Evolutionary conservation across 805 yeast species (phyloP), one percentile per base, ranked within the genome.

Genomic region (Ogataea nakhonphanomensis): DNA sequence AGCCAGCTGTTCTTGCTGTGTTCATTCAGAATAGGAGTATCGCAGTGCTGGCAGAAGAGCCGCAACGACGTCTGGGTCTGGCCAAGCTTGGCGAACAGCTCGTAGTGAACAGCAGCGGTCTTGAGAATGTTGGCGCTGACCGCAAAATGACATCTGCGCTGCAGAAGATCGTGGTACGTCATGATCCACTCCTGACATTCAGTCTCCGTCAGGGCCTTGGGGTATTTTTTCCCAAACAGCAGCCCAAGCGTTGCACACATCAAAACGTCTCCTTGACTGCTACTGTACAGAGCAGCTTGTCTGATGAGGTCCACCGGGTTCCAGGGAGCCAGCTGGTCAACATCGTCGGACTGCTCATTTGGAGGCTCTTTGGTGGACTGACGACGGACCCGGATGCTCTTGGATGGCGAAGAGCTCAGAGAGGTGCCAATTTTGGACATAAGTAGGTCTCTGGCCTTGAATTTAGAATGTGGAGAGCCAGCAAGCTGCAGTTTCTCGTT

Each of bases 41-140:
- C 68, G 57, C 95, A 84, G 52, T 66, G 64, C 22, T 74, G 73
- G 57, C 93, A 84, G 49, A 74, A 81, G 15, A 80, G 68, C 41
- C 79, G 68, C 2, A 79, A 59, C 1, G 72, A 60, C 0, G 76
- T 62, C 21, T 59, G 59, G 3, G 66, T 61, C 45, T 63, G 67
- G 5, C 67, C 69, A 15, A 58, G 46, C 15, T 49, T 55, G 36
- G 64, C 58, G 39, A 70, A 65, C 7, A 59, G 45, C 7, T 61
- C 62, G 39, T 64, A 58, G 12, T 35, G 27, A n/a, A 14, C 25
- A 4, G 67, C 50, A 1, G 66, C 59, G 8, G 57, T 58, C 33
- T 78, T 73, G 29, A 79, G 58, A 7, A 85, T 66, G 36, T 71
- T 67, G 5, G 83, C 79, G 7, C 84, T 78, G n/a, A 70, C 66